Conservation (phyloP, 1,284 basidiomycete genomes). For the Takashimella tepidaria region DNA sequence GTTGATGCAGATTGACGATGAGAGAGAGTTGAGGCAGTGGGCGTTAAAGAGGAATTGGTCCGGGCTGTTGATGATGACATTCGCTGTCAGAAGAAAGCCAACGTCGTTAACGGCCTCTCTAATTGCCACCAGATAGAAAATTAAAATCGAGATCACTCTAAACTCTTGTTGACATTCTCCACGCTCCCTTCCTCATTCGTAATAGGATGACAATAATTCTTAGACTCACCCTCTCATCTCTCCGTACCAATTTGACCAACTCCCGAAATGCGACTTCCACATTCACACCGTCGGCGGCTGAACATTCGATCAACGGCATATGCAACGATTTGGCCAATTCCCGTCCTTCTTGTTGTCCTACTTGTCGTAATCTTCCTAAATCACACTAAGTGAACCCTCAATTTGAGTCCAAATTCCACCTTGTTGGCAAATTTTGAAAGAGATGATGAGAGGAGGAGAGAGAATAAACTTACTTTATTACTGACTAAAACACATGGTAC, state of each 20-base stretch:
- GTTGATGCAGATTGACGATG: too few relatives aligned
- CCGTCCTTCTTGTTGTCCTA: conserved; percentile 50
- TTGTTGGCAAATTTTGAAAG: too few relatives aligned
- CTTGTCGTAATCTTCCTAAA: conserved; percentile 51
- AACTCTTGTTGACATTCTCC: too few relatives aligned
- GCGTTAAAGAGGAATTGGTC: not conserved
- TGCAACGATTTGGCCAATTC: conserved; percentile 51
- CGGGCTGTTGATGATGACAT: not conserved
- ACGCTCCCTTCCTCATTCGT: too few relatives aligned
- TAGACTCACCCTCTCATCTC: conserved; percentile 49
- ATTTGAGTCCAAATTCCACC: not conserved
- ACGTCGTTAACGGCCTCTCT: not conserved
- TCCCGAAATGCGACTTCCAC: conserved; percentile 55
- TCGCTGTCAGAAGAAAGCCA: too few relatives aligned
- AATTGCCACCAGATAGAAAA: too few relatives aligned
- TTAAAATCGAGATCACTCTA: too few relatives aligned
- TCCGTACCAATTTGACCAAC: conserved; percentile 53
- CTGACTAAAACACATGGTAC: conserved; percentile 55
- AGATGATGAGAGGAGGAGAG: too few relatives aligned
- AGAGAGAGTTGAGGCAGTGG: not conserved
- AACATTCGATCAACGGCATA: conserved; percentile 55
- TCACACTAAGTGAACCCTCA: conserved; percentile 52
- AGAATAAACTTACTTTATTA: conserved; percentile 29
- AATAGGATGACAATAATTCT: too few relatives aligned
- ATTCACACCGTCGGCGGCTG: conserved; percentile 54